Evolutionary conservation across 208 protist genomes (phyloP), one percentile per base, ranked within the genome.

Genomic region (Tritrichomonas foetus): DNA sequence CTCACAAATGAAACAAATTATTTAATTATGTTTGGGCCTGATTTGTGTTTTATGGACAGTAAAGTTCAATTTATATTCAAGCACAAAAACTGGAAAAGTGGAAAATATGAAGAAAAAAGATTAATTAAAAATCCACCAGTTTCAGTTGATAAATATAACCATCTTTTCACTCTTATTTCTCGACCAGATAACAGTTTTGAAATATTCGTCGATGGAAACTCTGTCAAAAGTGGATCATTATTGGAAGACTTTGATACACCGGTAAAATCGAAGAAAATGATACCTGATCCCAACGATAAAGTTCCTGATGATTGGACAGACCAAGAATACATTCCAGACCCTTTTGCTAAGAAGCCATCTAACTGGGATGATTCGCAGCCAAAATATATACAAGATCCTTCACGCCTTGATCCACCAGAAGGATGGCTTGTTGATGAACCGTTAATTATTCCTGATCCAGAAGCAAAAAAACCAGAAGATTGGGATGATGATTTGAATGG

Each of bases 21-120:
- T 94, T 74, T 92, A 1, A 94, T 96, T 39, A 96, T 96, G 95
- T 96, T 96, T 74, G 95, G 95, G 14, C 95, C 95, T 33, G 95
- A 96, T 74, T 94, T 94, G 94, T 96, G 95, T 66, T 95, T 78
- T n/a, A 55, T 3, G 8, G 47, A 30, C 8, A 61, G 93, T 44
- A 95, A 96, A 66, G 75, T 96, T 44, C 95, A 95, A 57, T 95
- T 95, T 41, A 96, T 96, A 69, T 94, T 95, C 47, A 93, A 20
- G 30, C 47, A 57, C 30, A 53, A 89, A 57, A 55, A n/a, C 0
- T 0, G 33, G 16, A 25, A 13, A 1, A 36, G 3, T 1, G 30
- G 92, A 47, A 55, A 84, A 75, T 72, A 94, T 93, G 78, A 74
- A 57, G 95, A 95, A 14, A 44, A 89, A n/a, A 41, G 41, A 57